These are phyloP conservation scores for Mallotus japonicus DNA, from an alignment of 441 rosid species.

Conservation along the genomic window DNA sequence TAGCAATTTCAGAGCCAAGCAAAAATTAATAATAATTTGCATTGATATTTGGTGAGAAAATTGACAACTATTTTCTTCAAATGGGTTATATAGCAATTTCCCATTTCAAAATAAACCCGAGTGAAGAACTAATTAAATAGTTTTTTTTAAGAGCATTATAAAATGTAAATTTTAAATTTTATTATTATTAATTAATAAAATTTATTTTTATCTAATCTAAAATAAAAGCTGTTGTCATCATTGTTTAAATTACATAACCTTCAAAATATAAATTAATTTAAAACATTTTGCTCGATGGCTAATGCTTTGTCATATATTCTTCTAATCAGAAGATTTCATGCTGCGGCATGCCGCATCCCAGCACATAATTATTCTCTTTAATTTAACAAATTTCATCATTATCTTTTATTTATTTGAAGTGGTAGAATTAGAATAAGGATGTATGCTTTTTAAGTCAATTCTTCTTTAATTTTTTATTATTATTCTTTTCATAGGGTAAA, in stretches of 20 bases:
- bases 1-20: neutral
- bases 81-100: neutral
- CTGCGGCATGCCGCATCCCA: constrained; percentile 32
- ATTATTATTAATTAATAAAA: too few relatives aligned
- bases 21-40: too few relatives aligned
- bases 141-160: too few relatives aligned
- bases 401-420: neutral
- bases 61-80: constrained; percentile 24
- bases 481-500: neutral
- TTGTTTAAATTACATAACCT: too few relatives aligned
- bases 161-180: too few relatives aligned
- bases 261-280: too few relatives aligned
- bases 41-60: constrained; percentile 10
- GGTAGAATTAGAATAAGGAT: constrained; percentile 13
- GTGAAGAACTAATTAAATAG: too few relatives aligned
- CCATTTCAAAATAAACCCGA: neutral
- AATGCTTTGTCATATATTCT: neutral
- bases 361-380: neutral
- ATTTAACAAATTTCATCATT: neutral
- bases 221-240: too few relatives aligned
- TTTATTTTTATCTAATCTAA: too few relatives aligned
- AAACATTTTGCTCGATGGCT: neutral
- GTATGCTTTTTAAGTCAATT: constrained; percentile 11
- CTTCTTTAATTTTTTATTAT: neutral
- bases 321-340: constrained; percentile 12